Conservation (phyloP, 75 land plant genomes). For the Picea sitchensis region DNA sequence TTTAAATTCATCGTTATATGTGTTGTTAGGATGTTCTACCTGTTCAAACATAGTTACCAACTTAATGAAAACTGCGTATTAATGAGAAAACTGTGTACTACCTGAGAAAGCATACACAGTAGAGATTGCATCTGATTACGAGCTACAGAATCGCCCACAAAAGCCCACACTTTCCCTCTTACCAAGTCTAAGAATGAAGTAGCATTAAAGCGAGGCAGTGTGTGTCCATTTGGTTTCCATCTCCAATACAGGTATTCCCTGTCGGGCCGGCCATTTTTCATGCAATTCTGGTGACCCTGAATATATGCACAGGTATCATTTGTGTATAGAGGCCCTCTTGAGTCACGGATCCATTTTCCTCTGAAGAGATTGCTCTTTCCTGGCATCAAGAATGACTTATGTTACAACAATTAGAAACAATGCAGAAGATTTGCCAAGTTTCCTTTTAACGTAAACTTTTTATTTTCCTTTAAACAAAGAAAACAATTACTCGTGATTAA, state of each 20-base stretch:
- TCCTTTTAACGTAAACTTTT: neutral
- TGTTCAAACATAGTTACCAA: neutral
- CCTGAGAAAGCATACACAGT: conserved; percentile 46
- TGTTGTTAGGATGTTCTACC: conserved; percentile 21
- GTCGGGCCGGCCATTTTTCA: conserved; percentile 42
- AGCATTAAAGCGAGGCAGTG: conserved; percentile 29
- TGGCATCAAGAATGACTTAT: neutral
- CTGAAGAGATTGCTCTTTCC: conserved; percentile 24
- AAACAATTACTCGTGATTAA: neutral
- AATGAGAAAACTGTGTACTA: neutral
- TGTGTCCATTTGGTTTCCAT: conserved; percentile 48
- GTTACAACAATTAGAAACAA: neutral
- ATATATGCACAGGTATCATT: conserved; percentile 32
- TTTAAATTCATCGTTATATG: conserved; percentile 11
- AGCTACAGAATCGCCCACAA: conserved; percentile 48
- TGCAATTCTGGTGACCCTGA: conserved; percentile 40
- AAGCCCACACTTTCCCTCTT: conserved; percentile 36
- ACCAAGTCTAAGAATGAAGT: conserved; percentile 27
- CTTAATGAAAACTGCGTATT: no score
- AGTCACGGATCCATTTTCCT: conserved; percentile 37
- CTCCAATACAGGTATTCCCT: conserved; percentile 35
- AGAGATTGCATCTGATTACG: conserved; percentile 52
- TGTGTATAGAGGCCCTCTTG: conserved; percentile 32
- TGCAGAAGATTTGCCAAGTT: no score
- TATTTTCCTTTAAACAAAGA: neutral